Percentiles rank a stretch among this genome's conserved stretches.
phyloP scores from a whole-genome alignment of 2,329 filamentous ascomycete species.

The Alternaria panax region DNA sequence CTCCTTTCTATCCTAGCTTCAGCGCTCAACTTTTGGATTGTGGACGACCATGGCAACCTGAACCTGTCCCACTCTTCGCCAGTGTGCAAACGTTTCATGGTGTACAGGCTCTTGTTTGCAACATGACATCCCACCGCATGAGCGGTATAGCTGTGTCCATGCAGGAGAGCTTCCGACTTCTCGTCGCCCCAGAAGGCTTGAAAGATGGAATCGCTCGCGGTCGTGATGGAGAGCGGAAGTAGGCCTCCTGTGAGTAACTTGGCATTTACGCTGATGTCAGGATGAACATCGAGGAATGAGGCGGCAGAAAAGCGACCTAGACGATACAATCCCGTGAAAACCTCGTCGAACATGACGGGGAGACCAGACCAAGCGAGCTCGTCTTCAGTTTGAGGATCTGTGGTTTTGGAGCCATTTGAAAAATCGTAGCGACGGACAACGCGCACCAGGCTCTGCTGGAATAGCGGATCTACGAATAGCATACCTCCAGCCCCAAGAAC shows the following conservation, averaged over 20 bases:
- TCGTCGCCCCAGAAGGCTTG: conserved; percentile 72
- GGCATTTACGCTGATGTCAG: conserved; percentile 82
- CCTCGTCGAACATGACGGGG: conserved; percentile 83
- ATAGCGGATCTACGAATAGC: conserved; percentile 83
- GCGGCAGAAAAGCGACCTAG: conserved; percentile 76
- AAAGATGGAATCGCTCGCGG: conserved; percentile 78
- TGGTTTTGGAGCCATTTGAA: conserved; percentile 28
- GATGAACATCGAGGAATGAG: conserved; percentile 70
- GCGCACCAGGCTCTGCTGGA: conserved; percentile 74
- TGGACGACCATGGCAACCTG: conserved; percentile 1
- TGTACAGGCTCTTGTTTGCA: conserved; percentile 69
- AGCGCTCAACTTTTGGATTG: not conserved
- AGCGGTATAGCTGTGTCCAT: conserved; percentile 87
- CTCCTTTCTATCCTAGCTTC: not conserved
- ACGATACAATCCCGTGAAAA: conserved; percentile 85
- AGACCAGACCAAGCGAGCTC: conserved; percentile 70
- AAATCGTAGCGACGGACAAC: conserved; percentile 71
- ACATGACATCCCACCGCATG: conserved; percentile 83
- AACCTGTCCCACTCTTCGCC: conserved; percentile 4
- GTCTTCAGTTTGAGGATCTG: not conserved
- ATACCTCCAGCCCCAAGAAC: conserved; percentile 85
- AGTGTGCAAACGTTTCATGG: conserved; percentile 53
- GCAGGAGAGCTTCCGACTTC: conserved; percentile 80
- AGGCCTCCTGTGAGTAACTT: conserved; percentile 85
- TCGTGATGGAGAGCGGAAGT: conserved; percentile 77